A percentile compares a stretch with the other conserved stretches of the same genome.
These are phyloP conservation scores for Neurospora tetrasperma DNA, from an alignment of 495 filamentous ascomycete genomes.

Conservation along the genomic window DNA sequence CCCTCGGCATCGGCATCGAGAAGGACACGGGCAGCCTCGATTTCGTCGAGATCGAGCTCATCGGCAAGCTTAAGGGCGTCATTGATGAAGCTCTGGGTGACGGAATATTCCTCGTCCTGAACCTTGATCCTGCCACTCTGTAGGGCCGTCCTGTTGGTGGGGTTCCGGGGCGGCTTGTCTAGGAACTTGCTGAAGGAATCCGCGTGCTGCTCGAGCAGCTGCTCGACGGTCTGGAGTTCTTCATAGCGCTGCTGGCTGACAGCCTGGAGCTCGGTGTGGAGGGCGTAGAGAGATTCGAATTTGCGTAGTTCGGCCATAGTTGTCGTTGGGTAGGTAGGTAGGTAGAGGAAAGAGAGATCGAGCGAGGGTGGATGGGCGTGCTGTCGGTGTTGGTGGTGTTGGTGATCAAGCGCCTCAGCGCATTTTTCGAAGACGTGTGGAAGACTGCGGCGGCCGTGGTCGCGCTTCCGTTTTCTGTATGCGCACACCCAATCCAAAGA, in stretches of 20 bases:
- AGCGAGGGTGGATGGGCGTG: neutral
- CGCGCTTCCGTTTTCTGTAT: neutral
- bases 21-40: slow-evolving; percentile 66
- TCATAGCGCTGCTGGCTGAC: slow-evolving; percentile 50
- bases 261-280: slow-evolving; percentile 68
- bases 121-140: slow-evolving; percentile 55
- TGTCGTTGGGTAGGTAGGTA: slow-evolving; percentile 6
- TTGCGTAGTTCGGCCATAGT: slow-evolving; percentile 56
- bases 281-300: slow-evolving; percentile 58
- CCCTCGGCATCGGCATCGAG: slow-evolving; percentile 56
- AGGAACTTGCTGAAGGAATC: slow-evolving; percentile 68
- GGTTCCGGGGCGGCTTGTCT: slow-evolving; percentile 61
- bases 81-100: slow-evolving; percentile 83
- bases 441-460: slow-evolving; percentile 1
- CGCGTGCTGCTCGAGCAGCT: slow-evolving; percentile 58
- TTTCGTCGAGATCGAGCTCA: slow-evolving; percentile 78
- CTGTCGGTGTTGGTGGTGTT: neutral
- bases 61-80: slow-evolving; percentile 70
- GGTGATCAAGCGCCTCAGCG: slow-evolving; percentile 6
- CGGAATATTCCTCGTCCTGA: slow-evolving; percentile 59
- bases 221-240: slow-evolving; percentile 51
- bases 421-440: slow-evolving; percentile 8
- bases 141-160: slow-evolving; percentile 47
- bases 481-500: neutral
- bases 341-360: neutral